These are phyloP conservation scores for Nicotiana otophora DNA, from an alignment of 257 asterid species.

Conservation along the genomic window DNA sequence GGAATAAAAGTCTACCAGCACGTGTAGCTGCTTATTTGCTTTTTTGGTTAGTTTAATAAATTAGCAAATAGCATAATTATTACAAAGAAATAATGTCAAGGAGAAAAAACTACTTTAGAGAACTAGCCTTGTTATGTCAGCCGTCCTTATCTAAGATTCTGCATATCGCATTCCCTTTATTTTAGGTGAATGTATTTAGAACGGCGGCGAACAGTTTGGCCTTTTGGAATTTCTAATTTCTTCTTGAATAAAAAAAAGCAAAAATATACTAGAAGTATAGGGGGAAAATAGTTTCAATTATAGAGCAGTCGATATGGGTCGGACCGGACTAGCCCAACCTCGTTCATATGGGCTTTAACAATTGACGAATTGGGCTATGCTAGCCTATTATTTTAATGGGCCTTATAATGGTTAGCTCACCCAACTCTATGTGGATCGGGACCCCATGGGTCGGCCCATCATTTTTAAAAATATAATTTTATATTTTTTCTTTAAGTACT, in stretches of 20 bases:
- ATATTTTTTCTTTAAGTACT: too few species aligned
- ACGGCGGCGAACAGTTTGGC: neutral
- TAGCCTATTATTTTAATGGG: too few species aligned
- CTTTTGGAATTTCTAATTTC: neutral
- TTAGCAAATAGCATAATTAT: neutral
- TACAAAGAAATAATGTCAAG: neutral
- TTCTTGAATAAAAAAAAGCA: neutral
- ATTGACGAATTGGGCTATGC: too few species aligned
- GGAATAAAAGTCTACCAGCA: neutral
- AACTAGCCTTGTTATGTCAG: neutral
- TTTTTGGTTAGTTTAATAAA: neutral
- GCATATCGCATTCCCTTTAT: neutral
- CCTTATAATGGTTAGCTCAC: too few species aligned
- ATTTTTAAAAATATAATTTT: too few species aligned
- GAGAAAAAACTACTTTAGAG: neutral
- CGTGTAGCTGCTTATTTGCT: neutral
- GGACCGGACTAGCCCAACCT: too few species aligned
- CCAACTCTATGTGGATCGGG: too few species aligned
- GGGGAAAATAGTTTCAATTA: too few species aligned
- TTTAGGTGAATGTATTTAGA: slow-evolving; percentile 7
- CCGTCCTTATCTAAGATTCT: slow-evolving; percentile 3
- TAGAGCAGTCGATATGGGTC: too few species aligned
- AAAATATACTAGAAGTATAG: neutral
- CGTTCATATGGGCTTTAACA: too few species aligned
- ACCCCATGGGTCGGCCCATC: too few species aligned